A percentile compares a stretch with the other conserved stretches of the same genome.
phyloP scores from a whole-genome alignment of 2,329 filamentous ascomycete genomes.

The Alternaria dauci region DNA sequence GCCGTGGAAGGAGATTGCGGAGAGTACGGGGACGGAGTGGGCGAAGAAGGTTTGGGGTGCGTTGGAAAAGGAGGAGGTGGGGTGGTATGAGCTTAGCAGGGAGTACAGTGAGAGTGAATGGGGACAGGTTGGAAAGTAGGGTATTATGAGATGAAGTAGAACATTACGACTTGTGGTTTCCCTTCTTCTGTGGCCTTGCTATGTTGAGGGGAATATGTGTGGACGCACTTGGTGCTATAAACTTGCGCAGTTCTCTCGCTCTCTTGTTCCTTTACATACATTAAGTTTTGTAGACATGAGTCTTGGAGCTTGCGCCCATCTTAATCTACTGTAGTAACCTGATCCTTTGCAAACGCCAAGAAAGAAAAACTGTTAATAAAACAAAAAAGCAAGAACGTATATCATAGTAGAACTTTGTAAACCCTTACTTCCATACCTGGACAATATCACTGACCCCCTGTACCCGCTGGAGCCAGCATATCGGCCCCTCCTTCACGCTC shows the following conservation, averaged over 20 bases:
- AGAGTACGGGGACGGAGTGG: slow-evolving; percentile 30
- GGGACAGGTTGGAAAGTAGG: slow-evolving; percentile 17
- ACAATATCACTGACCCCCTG: neutral
- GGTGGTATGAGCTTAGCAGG: slow-evolving; percentile 29
- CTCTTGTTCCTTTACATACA: neutral
- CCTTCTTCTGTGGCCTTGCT: neutral
- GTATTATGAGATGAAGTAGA: neutral
- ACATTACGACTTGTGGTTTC: neutral
- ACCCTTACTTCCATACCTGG: neutral
- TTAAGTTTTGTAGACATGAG: neutral
- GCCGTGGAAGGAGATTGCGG: slow-evolving; percentile 28
- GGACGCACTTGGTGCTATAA: neutral
- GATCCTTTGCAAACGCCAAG: neutral
- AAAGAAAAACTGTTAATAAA: neutral
- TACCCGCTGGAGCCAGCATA: slow-evolving; percentile 10
- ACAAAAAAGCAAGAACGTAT: neutral
- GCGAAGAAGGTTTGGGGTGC: slow-evolving; percentile 31
- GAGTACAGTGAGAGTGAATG: slow-evolving; percentile 24
- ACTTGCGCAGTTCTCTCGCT: neutral
- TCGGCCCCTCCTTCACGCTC: neutral
- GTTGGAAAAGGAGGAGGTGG: slow-evolving; percentile 24
- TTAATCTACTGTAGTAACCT: neutral
- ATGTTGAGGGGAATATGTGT: neutral
- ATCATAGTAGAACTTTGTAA: neutral
- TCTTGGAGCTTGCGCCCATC: neutral